Base-by-base conservation (phyloP, 345 rosid species). In the Atalantia buxifolia region DNA sequence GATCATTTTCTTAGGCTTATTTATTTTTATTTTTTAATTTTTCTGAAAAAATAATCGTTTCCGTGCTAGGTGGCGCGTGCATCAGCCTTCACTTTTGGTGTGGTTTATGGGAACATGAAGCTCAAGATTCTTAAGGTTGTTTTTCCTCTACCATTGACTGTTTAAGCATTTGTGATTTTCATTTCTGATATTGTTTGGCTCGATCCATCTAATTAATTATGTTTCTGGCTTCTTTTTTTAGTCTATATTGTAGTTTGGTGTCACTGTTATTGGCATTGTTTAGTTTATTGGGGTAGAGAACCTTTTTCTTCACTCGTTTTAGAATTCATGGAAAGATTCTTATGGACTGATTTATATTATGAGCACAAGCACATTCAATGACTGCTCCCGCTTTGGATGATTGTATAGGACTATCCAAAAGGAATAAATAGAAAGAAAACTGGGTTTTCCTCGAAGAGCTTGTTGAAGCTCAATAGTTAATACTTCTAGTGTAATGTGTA, bases 41-140 rank as follows among this genome's bases (percentile, higher is more conserved):
- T n/a, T n/a, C n/a, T n/a, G 10, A 22, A 22, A 22, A 7, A 22
- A 7, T 59, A 31, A 66, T 77, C 69, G 4, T 70, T 70, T 70
- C 76, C 13, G 38, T 64, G 28, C 67, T 78, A 90, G 97, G 93
- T 89, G 59, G 94, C 92, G 79, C 90, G 93, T 69, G 97, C 82
- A 69, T 89, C 94, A 24, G 93, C 94, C 68, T 90, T 92, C 64
- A 84, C 89, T 10, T 69, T 89, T 25, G 92, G 94, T 76, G 72
- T 87, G 67, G 86, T 88, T 64, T 91, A 88, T 71, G 97, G 97
- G 53, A 90, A 77, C 82, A 63, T 85, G 71, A 92, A 90, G 94
- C 90, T 89, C 83, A 92, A 90, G 86, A 78, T 75, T 80, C 88
- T 90, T 74, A 88, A 87, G 94, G 97, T 89, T 80, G 14, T 12